Conservation (phyloP, 2,329 filamentous ascomycete genomes). For the Macrophomina pseudophaseolina region DNA sequence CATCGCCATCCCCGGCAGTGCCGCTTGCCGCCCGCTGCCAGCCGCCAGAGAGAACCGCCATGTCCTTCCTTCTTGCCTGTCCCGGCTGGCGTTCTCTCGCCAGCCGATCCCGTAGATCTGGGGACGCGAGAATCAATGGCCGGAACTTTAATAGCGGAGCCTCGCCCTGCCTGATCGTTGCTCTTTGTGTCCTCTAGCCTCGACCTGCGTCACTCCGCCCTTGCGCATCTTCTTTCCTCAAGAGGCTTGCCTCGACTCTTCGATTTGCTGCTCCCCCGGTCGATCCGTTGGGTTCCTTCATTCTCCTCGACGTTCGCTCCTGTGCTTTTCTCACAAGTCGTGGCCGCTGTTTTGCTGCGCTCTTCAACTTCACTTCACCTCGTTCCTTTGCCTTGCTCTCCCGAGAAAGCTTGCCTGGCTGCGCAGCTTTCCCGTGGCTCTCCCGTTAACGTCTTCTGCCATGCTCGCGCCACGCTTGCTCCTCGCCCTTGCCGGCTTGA, state of each 20-base stretch:
- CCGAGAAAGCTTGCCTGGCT: not conserved
- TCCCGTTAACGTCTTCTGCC: not conserved
- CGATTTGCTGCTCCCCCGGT: not conserved
- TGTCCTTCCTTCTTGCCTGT: not conserved
- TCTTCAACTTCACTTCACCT: not conserved
- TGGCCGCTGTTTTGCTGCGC: not conserved
- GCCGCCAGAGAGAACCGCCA: not conserved
- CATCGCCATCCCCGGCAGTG: not conserved
- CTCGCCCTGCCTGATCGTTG: not conserved
- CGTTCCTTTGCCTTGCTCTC: not conserved
- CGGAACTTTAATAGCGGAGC: conserved; percentile 3
- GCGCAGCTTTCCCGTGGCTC: not conserved
- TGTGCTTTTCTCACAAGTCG: not conserved
- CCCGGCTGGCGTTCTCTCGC: not conserved
- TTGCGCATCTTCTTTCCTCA: not conserved
- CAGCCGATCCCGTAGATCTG: conserved; percentile 3
- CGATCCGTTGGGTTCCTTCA: not conserved
- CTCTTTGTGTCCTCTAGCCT: not conserved
- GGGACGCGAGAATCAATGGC: not conserved
- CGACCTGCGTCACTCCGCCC: conserved; percentile 2
- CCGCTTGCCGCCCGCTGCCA: conserved; percentile 14
- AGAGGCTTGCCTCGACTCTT: conserved; percentile 3
- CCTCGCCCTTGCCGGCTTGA: conserved; percentile 6
- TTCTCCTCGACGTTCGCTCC: not conserved
- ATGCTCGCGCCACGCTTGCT: conserved; percentile 1